These are phyloP conservation scores for Filobasidium floriforme DNA, from an alignment of 768 basidiomycete species.

Conservation along the genomic window DNA sequence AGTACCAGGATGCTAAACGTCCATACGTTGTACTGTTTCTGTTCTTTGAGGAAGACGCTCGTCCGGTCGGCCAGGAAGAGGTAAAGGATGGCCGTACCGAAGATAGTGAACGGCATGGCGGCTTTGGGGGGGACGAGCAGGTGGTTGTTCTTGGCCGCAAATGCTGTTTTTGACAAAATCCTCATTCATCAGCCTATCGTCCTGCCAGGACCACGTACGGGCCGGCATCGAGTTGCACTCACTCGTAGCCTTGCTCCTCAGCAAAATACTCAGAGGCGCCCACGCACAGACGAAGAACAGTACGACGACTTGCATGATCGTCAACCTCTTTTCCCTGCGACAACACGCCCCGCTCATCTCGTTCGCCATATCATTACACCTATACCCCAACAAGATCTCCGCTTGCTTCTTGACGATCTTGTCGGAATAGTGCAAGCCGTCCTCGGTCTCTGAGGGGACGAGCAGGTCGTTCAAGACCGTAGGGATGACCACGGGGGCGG, in stretches of 20 bases:
- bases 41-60: constrained; percentile 76
- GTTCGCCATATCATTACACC: constrained; percentile 60
- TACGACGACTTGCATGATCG: constrained; percentile 40
- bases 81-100: constrained; percentile 61
- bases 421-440: constrained; percentile 74
- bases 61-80: constrained; percentile 79
- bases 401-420: constrained; percentile 61
- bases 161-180: no score
- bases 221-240: constrained; percentile 11
- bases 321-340: constrained; percentile 63
- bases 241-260: constrained; percentile 16
- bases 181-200: not conserved
- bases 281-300: constrained; percentile 37
- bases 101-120: constrained; percentile 53
- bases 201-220: not conserved
- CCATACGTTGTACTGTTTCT: constrained; percentile 70
- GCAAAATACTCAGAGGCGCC: constrained; percentile 50
- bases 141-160: constrained; percentile 10
- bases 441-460: constrained; percentile 63
- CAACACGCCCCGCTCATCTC: constrained; percentile 54
- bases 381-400: constrained; percentile 66
- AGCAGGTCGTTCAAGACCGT: constrained; percentile 74
- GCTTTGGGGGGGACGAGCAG: constrained; percentile 33
- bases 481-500: constrained; percentile 55
- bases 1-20: constrained; percentile 57